Evolutionary conservation across 1,139 yeast species (phyloP).

Genomic region (Hemisphaericaspora lyxosophila): DNA sequence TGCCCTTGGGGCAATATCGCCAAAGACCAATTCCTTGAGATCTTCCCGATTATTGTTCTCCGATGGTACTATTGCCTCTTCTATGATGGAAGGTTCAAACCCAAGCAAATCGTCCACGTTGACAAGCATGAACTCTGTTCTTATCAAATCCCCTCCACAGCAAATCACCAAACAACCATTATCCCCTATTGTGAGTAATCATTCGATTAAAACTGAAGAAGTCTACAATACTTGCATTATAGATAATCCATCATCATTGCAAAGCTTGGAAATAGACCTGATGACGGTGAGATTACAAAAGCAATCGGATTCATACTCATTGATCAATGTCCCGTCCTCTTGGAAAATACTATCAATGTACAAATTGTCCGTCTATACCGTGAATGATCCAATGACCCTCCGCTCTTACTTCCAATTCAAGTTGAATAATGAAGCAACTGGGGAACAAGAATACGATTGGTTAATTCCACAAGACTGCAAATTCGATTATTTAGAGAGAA

Average conservation of each 20-base stretch:
- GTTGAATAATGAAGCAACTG: constrained; percentile 20
- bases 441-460: constrained; percentile 32
- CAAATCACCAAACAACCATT: background rate
- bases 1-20: constrained; percentile 12
- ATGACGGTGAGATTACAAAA: constrained; percentile 42
- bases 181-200: background rate
- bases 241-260: constrained; percentile 20
- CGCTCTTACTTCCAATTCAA: constrained; percentile 32
- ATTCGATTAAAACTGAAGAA: constrained; percentile 10
- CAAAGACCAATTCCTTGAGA: constrained; percentile 18
- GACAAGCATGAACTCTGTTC: constrained; percentile 32
- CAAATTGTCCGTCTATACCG: constrained; percentile 28
- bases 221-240: constrained; percentile 14
- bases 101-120: constrained; percentile 37
- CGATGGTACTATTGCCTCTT: constrained; percentile 36
- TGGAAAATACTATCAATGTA: constrained; percentile 48
- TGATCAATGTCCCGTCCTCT: constrained; percentile 37
- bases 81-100: constrained; percentile 30
- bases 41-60: constrained; percentile 25
- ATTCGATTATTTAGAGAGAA: constrained; percentile 32
- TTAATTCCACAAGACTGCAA: constrained; percentile 34
- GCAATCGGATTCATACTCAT: constrained; percentile 33
- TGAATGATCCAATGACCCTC: constrained; percentile 27
- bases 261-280: constrained; percentile 22
- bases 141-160: constrained; percentile 1